Percentiles rank a stretch among this genome's conserved stretches.
Evolutionary conservation across 1,284 basidiomycete species (phyloP).

Genomic region (Trichosporon faecale): DNA sequence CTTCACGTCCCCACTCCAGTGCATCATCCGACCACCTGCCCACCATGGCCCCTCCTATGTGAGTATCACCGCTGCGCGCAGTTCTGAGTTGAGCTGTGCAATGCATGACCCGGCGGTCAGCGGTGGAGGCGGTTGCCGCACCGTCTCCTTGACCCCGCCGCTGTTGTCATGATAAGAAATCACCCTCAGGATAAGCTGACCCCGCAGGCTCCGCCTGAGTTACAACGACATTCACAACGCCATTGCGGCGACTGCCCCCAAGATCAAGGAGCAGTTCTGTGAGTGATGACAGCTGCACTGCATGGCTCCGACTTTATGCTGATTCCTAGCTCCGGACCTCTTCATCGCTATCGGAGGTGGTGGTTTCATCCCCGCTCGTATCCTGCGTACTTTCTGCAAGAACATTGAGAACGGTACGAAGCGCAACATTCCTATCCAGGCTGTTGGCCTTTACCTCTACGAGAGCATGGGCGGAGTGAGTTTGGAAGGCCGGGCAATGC

Average conservation of each 20-base stretch:
- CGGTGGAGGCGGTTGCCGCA: not conserved
- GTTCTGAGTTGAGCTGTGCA: too few species aligned
- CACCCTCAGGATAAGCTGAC: not conserved
- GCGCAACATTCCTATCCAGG: constrained; percentile 78
- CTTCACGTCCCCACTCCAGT: not conserved
- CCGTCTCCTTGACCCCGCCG: not conserved
- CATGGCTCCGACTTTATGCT: too few species aligned
- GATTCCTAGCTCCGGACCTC: constrained; percentile 37
- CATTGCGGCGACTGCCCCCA: constrained; percentile 45
- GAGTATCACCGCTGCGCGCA: not conserved
- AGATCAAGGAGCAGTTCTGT: constrained; percentile 52
- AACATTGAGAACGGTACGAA: constrained; percentile 61
- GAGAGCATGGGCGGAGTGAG: constrained; percentile 69
- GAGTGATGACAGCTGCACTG: too few species aligned
- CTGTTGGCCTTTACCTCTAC: constrained; percentile 88
- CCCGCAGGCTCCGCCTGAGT: constrained; percentile 37
- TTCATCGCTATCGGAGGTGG: constrained; percentile 55
- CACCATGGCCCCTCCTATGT: constrained; percentile 20
- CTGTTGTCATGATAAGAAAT: not conserved
- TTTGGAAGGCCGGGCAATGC: not conserved
- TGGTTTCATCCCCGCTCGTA: constrained; percentile 90
- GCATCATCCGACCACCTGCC: not conserved
- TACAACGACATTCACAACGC: constrained; percentile 53
- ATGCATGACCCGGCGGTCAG: not conserved
- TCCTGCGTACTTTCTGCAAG: constrained; percentile 86